Percentiles rank a stretch among this genome's conserved stretches.
Evolutionary conservation across 495 filamentous ascomycete species (phyloP).

Genomic region (Lasiosphaeris hirsuta): DNA sequence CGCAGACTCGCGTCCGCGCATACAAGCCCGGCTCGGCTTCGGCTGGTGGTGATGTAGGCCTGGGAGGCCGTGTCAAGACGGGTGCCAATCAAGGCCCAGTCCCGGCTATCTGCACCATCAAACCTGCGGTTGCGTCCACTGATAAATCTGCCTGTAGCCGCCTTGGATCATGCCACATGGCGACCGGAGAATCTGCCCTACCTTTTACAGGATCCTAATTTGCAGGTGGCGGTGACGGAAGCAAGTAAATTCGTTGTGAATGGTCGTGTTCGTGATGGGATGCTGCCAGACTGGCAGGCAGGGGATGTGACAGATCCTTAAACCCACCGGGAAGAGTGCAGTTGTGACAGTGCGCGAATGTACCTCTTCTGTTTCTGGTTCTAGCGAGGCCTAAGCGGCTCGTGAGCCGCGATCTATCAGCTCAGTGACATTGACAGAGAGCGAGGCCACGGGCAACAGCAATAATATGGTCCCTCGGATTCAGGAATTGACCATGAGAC

Average conservation of each 20-base stretch:
- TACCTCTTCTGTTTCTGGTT: too few relatives aligned
- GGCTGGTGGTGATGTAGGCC: not conserved
- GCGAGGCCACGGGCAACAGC: too few relatives aligned
- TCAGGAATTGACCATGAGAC: too few relatives aligned
- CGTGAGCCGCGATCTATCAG: too few relatives aligned
- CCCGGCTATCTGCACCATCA: not conserved
- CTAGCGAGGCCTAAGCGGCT: too few relatives aligned
- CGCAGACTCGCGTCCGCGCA: constrained; percentile 5
- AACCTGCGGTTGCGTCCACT: not conserved
- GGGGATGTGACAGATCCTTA: constrained; percentile 5
- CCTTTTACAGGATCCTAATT: not conserved
- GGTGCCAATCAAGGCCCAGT: not conserved
- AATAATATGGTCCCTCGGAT: too few relatives aligned
- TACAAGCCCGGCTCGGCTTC: not conserved
- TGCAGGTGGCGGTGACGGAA: constrained; percentile 6
- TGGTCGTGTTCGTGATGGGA: constrained; percentile 6
- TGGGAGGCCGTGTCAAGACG: constrained; percentile 2
- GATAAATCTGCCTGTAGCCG: constrained; percentile 11
- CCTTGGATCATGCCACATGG: constrained; percentile 28
- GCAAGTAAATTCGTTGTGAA: not conserved
- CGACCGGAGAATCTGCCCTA: constrained; percentile 1
- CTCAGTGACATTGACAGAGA: too few relatives aligned
- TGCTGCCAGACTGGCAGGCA: constrained; percentile 8
- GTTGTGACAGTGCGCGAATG: constrained; percentile 12
- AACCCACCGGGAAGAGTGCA: constrained; percentile 10